Conservation (phyloP, 306 rosid genomes). For the Cicer pinnatifidum region DNA sequence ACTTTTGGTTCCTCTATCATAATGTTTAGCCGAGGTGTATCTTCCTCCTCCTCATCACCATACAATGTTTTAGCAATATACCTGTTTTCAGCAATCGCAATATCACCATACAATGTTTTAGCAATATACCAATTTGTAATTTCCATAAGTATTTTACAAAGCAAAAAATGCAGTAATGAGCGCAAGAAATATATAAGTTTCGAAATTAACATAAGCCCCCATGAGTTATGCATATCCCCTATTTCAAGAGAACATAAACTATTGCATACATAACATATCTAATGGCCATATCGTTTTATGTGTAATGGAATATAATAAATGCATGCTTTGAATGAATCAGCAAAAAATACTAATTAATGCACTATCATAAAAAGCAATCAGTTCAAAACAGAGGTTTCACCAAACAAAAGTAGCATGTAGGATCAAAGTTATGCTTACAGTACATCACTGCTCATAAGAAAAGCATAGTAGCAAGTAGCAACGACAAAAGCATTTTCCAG, state of each 20-base stretch:
- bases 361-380: not conserved
- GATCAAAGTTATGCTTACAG: not conserved
- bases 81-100: conserved; percentile 59
- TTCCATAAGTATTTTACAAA: conserved; percentile 1
- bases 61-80: conserved; percentile 83
- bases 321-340: conserved; percentile 13
- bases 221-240: not conserved
- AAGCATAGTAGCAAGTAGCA: not conserved
- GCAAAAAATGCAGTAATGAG: not conserved
- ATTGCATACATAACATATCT: not conserved
- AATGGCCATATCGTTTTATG: not conserved
- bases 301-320: not conserved
- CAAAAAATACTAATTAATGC: not conserved
- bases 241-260: conserved; percentile 10
- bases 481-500: not conserved
- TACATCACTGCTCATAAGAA: conserved; percentile 3
- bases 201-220: conserved; percentile 6
- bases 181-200: not conserved
- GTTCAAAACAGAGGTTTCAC: conserved; percentile 10
- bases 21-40: conserved; percentile 44
- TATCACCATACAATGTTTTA: conserved; percentile 64
- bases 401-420: not conserved
- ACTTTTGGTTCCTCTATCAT: conserved; percentile 72
- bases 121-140: conserved; percentile 69
- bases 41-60: conserved; percentile 77